Conservation (phyloP, 352 stramenopile genomes). For the Albugo candida region DNA sequence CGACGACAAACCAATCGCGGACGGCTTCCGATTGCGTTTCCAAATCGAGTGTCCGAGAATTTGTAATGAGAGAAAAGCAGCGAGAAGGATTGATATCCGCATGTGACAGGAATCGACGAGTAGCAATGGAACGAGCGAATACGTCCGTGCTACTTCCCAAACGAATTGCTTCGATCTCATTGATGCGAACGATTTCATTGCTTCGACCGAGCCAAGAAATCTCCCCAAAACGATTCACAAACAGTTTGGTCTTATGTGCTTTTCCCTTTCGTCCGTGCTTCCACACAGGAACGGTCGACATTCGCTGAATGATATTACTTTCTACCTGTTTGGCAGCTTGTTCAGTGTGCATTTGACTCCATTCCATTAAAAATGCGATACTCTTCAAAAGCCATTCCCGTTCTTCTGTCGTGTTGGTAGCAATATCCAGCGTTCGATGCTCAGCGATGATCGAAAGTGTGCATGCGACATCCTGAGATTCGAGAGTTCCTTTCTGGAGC, state of each 20-base stretch:
- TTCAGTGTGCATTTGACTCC: slow-evolving; percentile 52
- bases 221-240: slow-evolving; percentile 66
- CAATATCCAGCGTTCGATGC: slow-evolving; percentile 58
- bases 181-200: slow-evolving; percentile 49
- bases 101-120: background rate
- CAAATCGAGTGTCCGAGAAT: slow-evolving; percentile 46
- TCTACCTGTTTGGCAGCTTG: slow-evolving; percentile 61
- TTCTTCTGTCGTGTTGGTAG: slow-evolving; percentile 39
- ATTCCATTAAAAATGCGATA: slow-evolving; percentile 43
- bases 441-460: slow-evolving; percentile 56
- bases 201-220: slow-evolving; percentile 65
- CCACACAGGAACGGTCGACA: slow-evolving; percentile 45
- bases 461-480: slow-evolving; percentile 33
- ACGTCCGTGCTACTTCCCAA: slow-evolving; percentile 38
- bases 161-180: slow-evolving; percentile 42
- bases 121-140: slow-evolving; percentile 19
- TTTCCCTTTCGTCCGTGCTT: slow-evolving; percentile 59
- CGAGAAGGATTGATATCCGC: slow-evolving; percentile 5
- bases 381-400: slow-evolving; percentile 61
- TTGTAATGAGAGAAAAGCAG: slow-evolving; percentile 59
- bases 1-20: slow-evolving; percentile 72
- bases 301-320: slow-evolving; percentile 68
- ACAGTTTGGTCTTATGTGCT: slow-evolving; percentile 67
- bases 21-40: slow-evolving; percentile 45
- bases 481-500: slow-evolving; percentile 44